Evolutionary conservation across 176 grass and related monocot genomes (phyloP), one percentile per base, ranked within the genome.

Genomic region (Rhipidocladum racemiflorum): DNA sequence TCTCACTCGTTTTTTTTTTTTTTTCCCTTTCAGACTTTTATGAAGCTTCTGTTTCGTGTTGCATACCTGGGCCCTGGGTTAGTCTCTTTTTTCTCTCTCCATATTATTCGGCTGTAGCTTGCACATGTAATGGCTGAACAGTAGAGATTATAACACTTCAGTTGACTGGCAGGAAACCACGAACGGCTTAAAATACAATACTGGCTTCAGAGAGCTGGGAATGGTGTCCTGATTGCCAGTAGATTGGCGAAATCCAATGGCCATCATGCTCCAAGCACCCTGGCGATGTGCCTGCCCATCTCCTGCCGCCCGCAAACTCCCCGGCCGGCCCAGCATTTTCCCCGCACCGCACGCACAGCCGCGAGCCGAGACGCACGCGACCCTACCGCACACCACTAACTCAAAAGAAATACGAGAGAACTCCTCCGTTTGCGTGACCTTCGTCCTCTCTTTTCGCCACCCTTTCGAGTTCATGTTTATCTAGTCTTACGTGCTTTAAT

Each of bases 401-500:
- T 9, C 12, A 3, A 51, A 3, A 35, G 16, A 65, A 36, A 4
- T 17, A 21, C 64, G 35, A 9, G 18, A 12, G 23, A 68, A 68
- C 8, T 1, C 49, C 30, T 39, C 57, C 15, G 16, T 51, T 51
- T 53, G 28, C 0, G 2, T 20, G 10, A 29, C 17, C 4, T 11
- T 38, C 23, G 4, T 2, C 61, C 27, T 44, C 81, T n/a, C 61
- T 39, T 75, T 75, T 66, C 61, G 81, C 81, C n/a, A n/a, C n/a
- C n/a, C n/a, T n/a, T n/a, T n/a, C n/a, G n/a, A n/a, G n/a, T n/a
- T n/a, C n/a, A n/a, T n/a, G n/a, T n/a, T n/a, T n/a, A n/a, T n/a
- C n/a, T n/a, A n/a, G n/a, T n/a, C n/a, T n/a, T n/a, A n/a, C n/a
- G n/a, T n/a, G n/a, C n/a, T n/a, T n/a, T n/a, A n/a, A n/a, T n/a